Conservation (phyloP, 345 rosid genomes). For the Geranium rotundifolium region DNA sequence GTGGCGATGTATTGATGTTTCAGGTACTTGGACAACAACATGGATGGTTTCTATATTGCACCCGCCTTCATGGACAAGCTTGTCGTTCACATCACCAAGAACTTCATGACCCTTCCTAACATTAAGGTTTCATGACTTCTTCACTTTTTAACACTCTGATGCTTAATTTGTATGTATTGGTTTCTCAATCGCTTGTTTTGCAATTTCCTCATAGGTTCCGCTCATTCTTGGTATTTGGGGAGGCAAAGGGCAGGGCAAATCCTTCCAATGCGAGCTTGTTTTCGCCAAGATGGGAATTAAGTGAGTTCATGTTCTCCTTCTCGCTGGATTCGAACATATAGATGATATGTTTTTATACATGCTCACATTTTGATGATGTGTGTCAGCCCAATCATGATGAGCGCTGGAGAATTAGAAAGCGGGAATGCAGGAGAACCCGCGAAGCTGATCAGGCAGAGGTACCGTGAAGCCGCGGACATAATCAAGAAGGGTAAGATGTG, state of each 20-base stretch:
- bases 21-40: conserved; percentile 75
- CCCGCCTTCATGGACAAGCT: conserved; percentile 99
- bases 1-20: conserved; percentile 6
- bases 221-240: conserved; percentile 98
- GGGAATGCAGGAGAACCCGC: conserved; percentile 99
- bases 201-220: conserved; percentile 43
- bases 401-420: conserved; percentile 98
- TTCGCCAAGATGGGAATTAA: conserved; percentile 97
- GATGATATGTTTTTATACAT: background rate
- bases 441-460: conserved; percentile 91
- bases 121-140: conserved; percentile 45
- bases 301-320: conserved; percentile 30
- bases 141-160: background rate
- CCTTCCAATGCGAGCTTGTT: conserved; percentile 97
- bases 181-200: background rate
- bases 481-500: conserved; percentile 96
- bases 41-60: conserved; percentile 85
- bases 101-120: conserved; percentile 86
- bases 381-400: conserved; percentile 96
- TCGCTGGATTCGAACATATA: background rate
- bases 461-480: conserved; percentile 93
- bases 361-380: background rate
- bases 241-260: conserved; percentile 99
- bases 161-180: too few species aligned
- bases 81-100: conserved; percentile 89